Conservation (phyloP, 2,329 filamentous ascomycete species). For the Ilyonectria mors-panacis region DNA sequence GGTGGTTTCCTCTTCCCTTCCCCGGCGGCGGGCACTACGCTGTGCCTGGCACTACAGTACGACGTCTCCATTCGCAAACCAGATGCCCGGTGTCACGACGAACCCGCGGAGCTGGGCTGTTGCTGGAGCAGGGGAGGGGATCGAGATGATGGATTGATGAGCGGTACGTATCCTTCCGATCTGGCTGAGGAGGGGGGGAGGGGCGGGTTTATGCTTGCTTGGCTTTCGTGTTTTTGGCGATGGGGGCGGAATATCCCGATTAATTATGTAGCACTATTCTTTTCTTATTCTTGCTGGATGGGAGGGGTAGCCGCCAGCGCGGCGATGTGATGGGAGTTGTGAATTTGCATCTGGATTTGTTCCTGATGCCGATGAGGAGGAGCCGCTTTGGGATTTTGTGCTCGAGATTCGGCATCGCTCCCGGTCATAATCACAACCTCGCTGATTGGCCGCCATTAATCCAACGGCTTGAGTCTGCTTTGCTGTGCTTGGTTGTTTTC, state of each 20-base stretch:
- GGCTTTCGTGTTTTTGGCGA: not conserved
- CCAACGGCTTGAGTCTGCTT: not conserved
- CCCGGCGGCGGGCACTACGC: not conserved
- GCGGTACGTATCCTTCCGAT: conserved; percentile 14
- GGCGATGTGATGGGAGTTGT: not conserved
- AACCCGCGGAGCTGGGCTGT: conserved; percentile 10
- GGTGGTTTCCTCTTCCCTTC: not conserved
- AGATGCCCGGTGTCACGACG: conserved; percentile 18
- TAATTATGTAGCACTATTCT: too few relatives aligned
- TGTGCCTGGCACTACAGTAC: not conserved
- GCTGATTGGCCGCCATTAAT: not conserved
- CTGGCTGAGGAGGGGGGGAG: not conserved
- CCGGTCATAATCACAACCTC: not conserved
- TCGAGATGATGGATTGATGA: conserved; percentile 6
- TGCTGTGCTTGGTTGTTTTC: not conserved
- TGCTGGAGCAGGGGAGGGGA: conserved; percentile 4
- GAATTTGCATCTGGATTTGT: not conserved
- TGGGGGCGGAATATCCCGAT: not conserved
- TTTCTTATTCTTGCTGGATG: too few relatives aligned
- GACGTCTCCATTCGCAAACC: conserved; percentile 14
- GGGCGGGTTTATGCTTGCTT: not conserved
- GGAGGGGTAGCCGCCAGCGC: not conserved
- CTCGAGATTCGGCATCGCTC: not conserved
- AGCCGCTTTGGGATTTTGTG: not conserved
- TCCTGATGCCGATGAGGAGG: not conserved